Percentiles rank a stretch among this genome's conserved stretches.
phyloP scores from a whole-genome alignment of 2,329 filamentous ascomycete genomes.

The Fusarium xyrophilum region DNA sequence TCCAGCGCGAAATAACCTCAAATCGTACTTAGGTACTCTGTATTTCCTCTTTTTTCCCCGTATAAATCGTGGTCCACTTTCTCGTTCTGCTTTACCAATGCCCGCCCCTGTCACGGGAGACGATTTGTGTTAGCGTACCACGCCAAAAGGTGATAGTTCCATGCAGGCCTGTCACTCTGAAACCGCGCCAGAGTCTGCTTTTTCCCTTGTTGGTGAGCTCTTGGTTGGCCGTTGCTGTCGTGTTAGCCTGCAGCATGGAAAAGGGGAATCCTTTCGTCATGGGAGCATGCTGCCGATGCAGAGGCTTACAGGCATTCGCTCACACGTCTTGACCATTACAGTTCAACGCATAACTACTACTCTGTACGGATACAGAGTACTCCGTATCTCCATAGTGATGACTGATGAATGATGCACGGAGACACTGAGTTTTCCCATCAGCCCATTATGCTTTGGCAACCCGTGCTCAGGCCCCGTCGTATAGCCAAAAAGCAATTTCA shows the following conservation, averaged over 20 bases:
- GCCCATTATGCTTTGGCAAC: background rate
- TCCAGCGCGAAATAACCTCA: constrained; percentile 9
- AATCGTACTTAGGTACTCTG: background rate
- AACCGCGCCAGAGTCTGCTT: background rate
- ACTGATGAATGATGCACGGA: background rate
- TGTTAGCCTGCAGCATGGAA: background rate
- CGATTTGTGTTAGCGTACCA: constrained; percentile 18
- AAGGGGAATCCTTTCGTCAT: background rate
- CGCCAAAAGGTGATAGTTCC: constrained; percentile 24
- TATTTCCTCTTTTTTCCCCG: background rate
- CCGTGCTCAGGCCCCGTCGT: background rate
- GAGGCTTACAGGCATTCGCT: background rate
- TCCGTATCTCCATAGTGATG: background rate
- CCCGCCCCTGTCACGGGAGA: constrained; percentile 14
- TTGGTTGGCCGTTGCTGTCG: background rate
- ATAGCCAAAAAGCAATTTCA: background rate
- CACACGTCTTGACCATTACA: background rate
- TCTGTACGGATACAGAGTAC: too few species aligned
- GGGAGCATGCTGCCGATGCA: background rate
- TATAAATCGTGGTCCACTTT: constrained; percentile 2
- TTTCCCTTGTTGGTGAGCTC: background rate
- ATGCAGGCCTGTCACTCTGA: constrained; percentile 22
- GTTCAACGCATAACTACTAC: background rate
- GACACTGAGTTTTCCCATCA: background rate
- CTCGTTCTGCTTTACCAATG: background rate